phyloP scores from a whole-genome alignment of 176 grass and related monocot genomes.

The Carex parvula region DNA sequence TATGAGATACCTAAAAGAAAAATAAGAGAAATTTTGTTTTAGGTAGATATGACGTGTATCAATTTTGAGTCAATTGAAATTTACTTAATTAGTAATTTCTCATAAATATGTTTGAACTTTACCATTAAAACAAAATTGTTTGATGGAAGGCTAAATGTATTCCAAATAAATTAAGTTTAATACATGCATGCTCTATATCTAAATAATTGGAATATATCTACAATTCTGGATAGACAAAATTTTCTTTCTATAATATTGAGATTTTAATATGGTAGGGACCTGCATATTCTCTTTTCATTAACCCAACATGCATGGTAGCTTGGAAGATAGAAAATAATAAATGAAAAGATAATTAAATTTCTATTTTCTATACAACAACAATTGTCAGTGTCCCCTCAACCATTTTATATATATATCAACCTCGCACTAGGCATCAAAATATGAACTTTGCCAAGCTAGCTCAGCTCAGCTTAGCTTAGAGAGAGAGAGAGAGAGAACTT shows the following conservation, averaged over 20 bases:
- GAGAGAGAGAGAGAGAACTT: neutral
- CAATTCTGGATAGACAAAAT: neutral
- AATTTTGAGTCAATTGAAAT: too few relatives aligned
- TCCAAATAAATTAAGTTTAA: too few relatives aligned
- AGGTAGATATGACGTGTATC: too few relatives aligned
- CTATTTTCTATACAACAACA: too few relatives aligned
- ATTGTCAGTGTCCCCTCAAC: neutral
- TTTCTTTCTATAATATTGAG: neutral
- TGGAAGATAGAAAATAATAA: constrained; percentile 2
- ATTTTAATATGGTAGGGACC: neutral
- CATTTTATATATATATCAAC: neutral
- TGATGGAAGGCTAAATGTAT: too few relatives aligned
- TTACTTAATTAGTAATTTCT: too few relatives aligned
- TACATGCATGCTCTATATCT: too few relatives aligned
- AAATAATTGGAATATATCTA: neutral
- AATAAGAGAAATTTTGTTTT: too few relatives aligned
- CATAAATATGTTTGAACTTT: too few relatives aligned
- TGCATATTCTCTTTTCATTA: neutral
- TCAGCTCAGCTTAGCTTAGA: neutral
- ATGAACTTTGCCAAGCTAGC: neutral
- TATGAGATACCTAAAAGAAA: too few relatives aligned
- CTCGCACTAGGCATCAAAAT: neutral
- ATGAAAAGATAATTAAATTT: neutral
- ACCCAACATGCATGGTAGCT: neutral
- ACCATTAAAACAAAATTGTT: too few relatives aligned